phyloP scores from a whole-genome alignment of 805 yeast genomes.

The Cyberlindnera petersonii region DNA sequence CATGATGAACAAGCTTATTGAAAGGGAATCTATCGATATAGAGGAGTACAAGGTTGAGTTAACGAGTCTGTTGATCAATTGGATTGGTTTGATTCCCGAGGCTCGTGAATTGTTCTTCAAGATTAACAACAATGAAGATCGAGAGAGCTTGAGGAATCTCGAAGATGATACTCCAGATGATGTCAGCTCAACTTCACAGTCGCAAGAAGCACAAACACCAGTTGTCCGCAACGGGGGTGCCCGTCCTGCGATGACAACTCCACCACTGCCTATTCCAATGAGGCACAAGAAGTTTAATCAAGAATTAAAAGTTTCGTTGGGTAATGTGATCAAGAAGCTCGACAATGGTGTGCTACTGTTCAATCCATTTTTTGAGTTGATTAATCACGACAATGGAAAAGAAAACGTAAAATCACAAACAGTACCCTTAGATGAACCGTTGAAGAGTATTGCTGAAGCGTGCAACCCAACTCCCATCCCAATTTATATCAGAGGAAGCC shows the following conservation, averaged over 20 bases:
- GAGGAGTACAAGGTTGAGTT: conserved; percentile 56
- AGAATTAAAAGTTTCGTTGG: conserved; percentile 20
- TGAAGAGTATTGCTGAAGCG: neutral
- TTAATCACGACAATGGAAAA: conserved; percentile 9
- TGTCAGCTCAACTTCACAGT: too few species aligned
- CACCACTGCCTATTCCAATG: conserved; percentile 3
- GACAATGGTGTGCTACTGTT: conserved; percentile 25
- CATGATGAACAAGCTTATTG: conserved; percentile 53
- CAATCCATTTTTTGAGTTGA: conserved; percentile 27
- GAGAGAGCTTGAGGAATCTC: conserved; percentile 2
- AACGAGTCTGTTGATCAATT: conserved; percentile 55
- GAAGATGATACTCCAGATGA: too few species aligned
- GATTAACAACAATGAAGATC: conserved; percentile 24
- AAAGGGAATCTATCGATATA: conserved; percentile 41
- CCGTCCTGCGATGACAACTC: neutral
- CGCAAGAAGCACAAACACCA: too few species aligned
- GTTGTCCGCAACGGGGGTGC: too few species aligned
- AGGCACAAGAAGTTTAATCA: conserved; percentile 22
- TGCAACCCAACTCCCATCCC: neutral
- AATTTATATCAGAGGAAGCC: conserved; percentile 15
- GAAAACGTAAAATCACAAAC: too few species aligned
- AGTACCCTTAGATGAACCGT: too few species aligned
- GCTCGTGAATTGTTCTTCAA: conserved; percentile 55
- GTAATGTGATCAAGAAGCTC: conserved; percentile 25
- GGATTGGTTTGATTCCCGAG: conserved; percentile 62